Evolutionary conservation across 2,329 filamentous ascomycete genomes (phyloP).

Genomic region (Penicillium expansum): DNA sequence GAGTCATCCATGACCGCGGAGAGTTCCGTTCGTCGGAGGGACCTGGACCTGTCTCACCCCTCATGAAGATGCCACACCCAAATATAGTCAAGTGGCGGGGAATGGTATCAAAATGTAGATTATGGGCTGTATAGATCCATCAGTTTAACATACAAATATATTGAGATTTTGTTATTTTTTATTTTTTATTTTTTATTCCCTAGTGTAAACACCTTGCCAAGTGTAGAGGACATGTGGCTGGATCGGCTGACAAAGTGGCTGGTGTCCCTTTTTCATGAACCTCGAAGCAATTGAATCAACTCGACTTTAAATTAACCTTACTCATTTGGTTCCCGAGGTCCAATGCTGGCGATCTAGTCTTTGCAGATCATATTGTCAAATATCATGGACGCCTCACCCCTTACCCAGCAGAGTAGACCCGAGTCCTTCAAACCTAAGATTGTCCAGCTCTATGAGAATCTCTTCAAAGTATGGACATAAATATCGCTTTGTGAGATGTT

Average conservation of each 20-base stretch:
- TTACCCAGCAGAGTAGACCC: conserved; percentile 87
- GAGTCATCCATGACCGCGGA: conserved; percentile 12
- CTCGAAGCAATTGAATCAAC: conserved; percentile 7
- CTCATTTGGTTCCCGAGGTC: neutral
- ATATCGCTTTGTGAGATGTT: conserved; percentile 1
- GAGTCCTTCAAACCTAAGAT: conserved; percentile 94
- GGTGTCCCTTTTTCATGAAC: conserved; percentile 18
- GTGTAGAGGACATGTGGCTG: conserved; percentile 29
- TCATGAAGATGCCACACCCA: neutral
- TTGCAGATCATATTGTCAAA: conserved; percentile 21
- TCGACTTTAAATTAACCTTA: conserved; percentile 9
- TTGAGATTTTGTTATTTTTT: neutral
- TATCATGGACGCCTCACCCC: conserved; percentile 80
- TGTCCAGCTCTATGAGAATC: conserved; percentile 77
- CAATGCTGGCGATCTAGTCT: conserved; percentile 21
- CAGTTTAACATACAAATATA: neutral
- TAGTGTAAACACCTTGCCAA: neutral
- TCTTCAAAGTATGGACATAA: conserved; percentile 60
- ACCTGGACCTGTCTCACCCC: neutral
- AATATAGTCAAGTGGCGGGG: conserved; percentile 4
- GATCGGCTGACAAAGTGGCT: conserved; percentile 31
- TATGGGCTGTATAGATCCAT: neutral
- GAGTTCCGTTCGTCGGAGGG: conserved; percentile 9
- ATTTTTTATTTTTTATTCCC: neutral
- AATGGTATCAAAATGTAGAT: neutral